Percentiles rank a stretch among this genome's conserved stretches.
Evolutionary conservation across 1,284 basidiomycete genomes (phyloP).

Genomic region (Pascua guehoae): DNA sequence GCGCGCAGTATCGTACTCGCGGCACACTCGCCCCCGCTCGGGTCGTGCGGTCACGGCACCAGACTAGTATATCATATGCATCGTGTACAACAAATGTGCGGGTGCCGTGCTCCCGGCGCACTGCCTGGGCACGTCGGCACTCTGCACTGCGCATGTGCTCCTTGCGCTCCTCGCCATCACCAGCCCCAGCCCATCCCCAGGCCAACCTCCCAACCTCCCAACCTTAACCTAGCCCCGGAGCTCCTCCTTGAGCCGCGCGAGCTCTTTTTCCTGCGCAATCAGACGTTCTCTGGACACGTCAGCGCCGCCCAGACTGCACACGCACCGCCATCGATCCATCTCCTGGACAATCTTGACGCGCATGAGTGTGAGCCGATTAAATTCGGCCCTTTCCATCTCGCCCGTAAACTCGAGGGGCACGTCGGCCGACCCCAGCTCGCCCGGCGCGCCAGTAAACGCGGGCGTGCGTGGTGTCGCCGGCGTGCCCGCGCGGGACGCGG

Average conservation of each 20-base stretch:
- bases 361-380: slow-evolving; percentile 72
- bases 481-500: slow-evolving; percentile 12
- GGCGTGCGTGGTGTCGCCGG: not conserved
- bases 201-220: too few species aligned
- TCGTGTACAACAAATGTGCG: too few species aligned
- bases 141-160: too few species aligned
- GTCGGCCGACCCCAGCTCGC: slow-evolving; percentile 44
- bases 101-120: too few species aligned
- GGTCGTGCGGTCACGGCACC: too few species aligned
- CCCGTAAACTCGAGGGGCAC: slow-evolving; percentile 69
- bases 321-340: slow-evolving; percentile 50
- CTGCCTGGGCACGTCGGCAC: too few species aligned
- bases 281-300: slow-evolving; percentile 45
- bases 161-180: too few species aligned
- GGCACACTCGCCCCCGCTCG: too few species aligned
- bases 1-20: too few species aligned
- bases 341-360: slow-evolving; percentile 59
- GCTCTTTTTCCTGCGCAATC: slow-evolving; percentile 55
- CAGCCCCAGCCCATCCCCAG: too few species aligned
- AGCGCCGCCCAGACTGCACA: slow-evolving; percentile 5
- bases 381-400: slow-evolving; percentile 82
- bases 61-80: too few species aligned
- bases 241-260: slow-evolving; percentile 20
- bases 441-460: slow-evolving; percentile 24
- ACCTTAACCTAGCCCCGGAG: slow-evolving; percentile 1